Conservation (phyloP, 1,284 basidiomycete genomes). For the Moesziomyces aphidis region DNA sequence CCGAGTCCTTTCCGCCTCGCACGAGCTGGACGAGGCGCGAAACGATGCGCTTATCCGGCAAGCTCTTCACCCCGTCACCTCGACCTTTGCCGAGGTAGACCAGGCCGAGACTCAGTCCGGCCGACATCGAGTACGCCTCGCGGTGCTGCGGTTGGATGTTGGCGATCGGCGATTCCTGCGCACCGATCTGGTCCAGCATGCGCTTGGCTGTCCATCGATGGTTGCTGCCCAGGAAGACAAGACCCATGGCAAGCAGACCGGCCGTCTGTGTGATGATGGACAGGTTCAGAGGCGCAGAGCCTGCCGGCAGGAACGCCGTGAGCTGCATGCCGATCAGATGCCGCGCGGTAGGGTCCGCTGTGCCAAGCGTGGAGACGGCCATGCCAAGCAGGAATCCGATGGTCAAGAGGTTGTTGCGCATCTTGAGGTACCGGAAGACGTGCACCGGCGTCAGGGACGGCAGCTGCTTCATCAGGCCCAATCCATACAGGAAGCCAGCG, state of each 20-base stretch:
- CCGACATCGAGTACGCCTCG: conserved; percentile 90
- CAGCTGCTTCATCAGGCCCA: conserved; percentile 91
- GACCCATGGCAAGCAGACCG: conserved; percentile 86
- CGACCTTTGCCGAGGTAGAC: conserved; percentile 85
- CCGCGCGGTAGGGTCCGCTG: conserved; percentile 84
- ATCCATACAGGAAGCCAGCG: conserved; percentile 91
- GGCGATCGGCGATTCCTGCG: conserved; percentile 79
- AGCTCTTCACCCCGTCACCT: conserved; percentile 49
- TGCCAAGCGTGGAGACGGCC: conserved; percentile 90
- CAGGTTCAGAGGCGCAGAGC: conserved; percentile 87
- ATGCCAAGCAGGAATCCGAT: conserved; percentile 92
- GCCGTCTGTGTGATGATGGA: conserved; percentile 90
- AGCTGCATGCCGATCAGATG: conserved; percentile 92
- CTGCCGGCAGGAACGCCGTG: conserved; percentile 87
- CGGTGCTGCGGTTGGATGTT: conserved; percentile 72
- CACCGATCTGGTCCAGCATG: conserved; percentile 84
- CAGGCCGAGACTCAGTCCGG: conserved; percentile 91
- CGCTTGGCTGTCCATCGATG: conserved; percentile 92
- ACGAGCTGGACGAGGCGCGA: conserved; percentile 49
- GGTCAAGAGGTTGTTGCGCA: conserved; percentile 93
- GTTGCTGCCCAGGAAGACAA: conserved; percentile 88
- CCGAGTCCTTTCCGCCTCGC: conserved; percentile 15
- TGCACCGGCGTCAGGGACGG: conserved; percentile 86
- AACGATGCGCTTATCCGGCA: conserved; percentile 54
- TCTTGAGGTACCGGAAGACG: conserved; percentile 86